Conservation (phyloP, 192 early-diverging fungal species). For the Coemansia pectinata region DNA sequence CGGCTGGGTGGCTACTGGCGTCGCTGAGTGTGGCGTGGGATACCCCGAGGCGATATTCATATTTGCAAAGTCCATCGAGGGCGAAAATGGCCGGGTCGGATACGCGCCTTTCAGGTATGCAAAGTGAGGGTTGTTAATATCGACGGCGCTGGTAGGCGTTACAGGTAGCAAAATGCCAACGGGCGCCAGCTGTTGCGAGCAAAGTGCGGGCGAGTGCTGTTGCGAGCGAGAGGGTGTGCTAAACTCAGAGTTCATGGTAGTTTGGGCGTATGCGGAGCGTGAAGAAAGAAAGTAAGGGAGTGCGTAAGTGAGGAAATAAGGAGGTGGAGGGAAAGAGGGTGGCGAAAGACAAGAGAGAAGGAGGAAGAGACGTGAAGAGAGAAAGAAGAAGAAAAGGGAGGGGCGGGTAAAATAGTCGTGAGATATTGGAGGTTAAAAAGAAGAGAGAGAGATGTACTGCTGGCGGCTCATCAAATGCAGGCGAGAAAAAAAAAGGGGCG, state of each 20-base stretch:
- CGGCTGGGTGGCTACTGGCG: constrained; percentile 25
- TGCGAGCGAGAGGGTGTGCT: constrained; percentile 49
- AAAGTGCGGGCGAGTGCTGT: constrained; percentile 49
- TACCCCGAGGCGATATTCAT: constrained; percentile 55
- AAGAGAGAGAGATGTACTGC: background rate
- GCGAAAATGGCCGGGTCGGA: constrained; percentile 45
- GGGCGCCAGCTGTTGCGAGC: constrained; percentile 25
- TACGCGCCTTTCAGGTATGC: constrained; percentile 48
- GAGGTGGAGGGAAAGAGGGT: constrained; percentile 3
- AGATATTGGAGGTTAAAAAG: background rate
- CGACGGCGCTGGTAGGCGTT: constrained; percentile 34
- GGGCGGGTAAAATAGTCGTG: background rate
- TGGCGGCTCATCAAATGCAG: constrained; percentile 17
- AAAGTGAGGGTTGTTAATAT: constrained; percentile 43
- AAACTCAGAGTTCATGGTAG: constrained; percentile 53
- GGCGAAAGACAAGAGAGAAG: background rate
- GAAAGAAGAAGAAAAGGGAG: background rate
- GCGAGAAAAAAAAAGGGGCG: background rate
- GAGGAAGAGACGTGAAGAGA: constrained; percentile 5
- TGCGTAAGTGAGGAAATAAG: constrained; percentile 16
- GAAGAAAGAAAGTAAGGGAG: constrained; percentile 10
- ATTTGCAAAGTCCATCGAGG: constrained; percentile 51
- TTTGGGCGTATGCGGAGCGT: constrained; percentile 20
- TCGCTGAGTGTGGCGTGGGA: constrained; percentile 44
- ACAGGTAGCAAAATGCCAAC: constrained; percentile 27